A percentile compares a stretch with the other conserved stretches of the same genome.
These are phyloP conservation scores for Oryza glumipatula DNA, from an alignment of 176 grass and related monocot species.

Conservation along the genomic window DNA sequence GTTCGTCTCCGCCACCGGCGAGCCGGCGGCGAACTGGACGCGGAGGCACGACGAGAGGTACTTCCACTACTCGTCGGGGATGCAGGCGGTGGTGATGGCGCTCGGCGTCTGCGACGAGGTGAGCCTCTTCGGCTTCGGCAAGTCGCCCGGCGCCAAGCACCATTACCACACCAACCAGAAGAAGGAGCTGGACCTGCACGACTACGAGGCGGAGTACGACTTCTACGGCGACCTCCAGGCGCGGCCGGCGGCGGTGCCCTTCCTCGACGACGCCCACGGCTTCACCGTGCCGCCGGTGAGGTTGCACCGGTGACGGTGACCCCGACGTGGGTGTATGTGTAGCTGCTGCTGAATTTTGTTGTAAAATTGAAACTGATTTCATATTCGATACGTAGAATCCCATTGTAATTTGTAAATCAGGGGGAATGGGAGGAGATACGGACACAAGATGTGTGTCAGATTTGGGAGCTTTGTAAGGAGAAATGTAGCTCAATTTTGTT, in stretches of 20 bases:
- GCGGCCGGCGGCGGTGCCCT: constrained; percentile 64
- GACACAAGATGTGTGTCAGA: background rate
- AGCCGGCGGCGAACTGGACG: constrained; percentile 49
- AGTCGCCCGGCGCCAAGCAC: constrained; percentile 60
- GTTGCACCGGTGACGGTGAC: constrained; percentile 47
- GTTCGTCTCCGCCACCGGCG: constrained; percentile 58
- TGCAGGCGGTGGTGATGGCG: constrained; percentile 75
- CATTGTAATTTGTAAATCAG: constrained; percentile 29
- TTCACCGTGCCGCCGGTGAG: constrained; percentile 44
- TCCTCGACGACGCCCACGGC: constrained; percentile 39
- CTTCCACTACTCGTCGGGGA: constrained; percentile 88
- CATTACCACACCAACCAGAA: constrained; percentile 85
- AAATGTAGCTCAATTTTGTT: constrained; percentile 19
- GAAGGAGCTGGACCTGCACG: constrained; percentile 75
- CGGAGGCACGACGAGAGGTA: constrained; percentile 62
- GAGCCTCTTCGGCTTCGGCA: constrained; percentile 79
- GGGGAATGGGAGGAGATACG: background rate
- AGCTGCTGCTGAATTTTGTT: constrained; percentile 5
- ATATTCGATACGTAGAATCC: background rate
- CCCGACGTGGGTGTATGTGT: background rate
- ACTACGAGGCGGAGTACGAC: constrained; percentile 87
- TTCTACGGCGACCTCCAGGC: constrained; percentile 71
- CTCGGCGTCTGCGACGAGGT: constrained; percentile 61
- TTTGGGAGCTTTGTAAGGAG: background rate
- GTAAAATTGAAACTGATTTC: constrained; percentile 18